A percentile compares a stretch with the other conserved stretches of the same genome.
phyloP scores from a whole-genome alignment of 345 rosid genomes.

The Eucalyptus pauciflora region DNA sequence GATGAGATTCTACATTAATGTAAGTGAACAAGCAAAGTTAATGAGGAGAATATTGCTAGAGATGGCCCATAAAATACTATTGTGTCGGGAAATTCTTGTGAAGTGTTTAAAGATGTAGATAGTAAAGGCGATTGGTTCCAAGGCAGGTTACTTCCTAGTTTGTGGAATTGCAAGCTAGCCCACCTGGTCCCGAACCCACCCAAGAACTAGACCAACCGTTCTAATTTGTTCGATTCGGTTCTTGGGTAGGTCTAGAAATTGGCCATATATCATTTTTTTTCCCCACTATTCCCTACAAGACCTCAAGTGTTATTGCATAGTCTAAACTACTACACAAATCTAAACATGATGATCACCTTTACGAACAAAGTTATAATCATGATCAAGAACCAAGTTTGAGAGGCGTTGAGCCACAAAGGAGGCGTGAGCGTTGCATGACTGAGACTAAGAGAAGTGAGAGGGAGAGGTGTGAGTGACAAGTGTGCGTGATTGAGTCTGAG shows the following conservation, averaged over 20 bases:
- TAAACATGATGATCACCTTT: background rate
- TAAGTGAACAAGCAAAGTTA: too few species aligned
- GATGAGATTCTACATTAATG: too few species aligned
- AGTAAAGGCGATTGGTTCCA: background rate
- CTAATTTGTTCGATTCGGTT: rapidly evolving
- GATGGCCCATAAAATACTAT: too few species aligned
- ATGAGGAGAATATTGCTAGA: too few species aligned
- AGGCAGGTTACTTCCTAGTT: background rate
- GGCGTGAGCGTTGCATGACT: background rate
- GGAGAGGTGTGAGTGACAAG: background rate
- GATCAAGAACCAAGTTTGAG: background rate
- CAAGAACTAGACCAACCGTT: background rate
- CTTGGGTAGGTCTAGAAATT: too few species aligned
- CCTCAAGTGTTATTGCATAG: too few species aligned
- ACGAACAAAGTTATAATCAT: too few species aligned
- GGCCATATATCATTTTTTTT: too few species aligned
- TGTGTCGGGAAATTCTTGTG: background rate
- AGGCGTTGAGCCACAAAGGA: rapidly evolving
- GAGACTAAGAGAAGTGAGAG: background rate
- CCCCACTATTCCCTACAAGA: background rate
- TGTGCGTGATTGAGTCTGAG: background rate
- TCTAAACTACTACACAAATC: background rate
- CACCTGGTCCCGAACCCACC: rapidly evolving
- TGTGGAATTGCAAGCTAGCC: background rate
- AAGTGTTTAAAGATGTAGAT: background rate